Evolutionary conservation across 2,329 filamentous ascomycete genomes (phyloP).

Genomic region (Lachnellula cervina): DNA sequence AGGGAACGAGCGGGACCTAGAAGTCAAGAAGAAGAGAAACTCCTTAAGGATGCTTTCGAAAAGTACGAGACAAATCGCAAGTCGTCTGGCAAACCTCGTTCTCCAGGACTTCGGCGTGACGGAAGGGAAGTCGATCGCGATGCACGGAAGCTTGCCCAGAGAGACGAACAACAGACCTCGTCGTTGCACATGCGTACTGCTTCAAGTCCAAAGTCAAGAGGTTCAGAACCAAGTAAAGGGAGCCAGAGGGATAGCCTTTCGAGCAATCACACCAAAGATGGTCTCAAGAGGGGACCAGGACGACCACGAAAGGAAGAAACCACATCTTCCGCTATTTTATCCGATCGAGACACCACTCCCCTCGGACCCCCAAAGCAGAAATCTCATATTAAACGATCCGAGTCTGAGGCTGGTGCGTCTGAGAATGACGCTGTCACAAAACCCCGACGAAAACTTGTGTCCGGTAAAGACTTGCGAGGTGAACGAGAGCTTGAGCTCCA

Average conservation of each 20-base stretch:
- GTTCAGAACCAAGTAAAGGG: conserved; percentile 17
- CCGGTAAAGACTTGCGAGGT: conserved; percentile 56
- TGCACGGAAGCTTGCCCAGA: conserved; percentile 12
- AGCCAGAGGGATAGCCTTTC: conserved; percentile 17
- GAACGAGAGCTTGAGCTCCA: conserved; percentile 44
- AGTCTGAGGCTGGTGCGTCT: conserved; percentile 48
- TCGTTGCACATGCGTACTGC: conserved; percentile 24
- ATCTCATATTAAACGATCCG: conserved; percentile 47
- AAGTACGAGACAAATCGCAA: conserved; percentile 52
- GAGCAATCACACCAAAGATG: conserved; percentile 19
- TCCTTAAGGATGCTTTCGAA: conserved; percentile 73
- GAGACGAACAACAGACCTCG: conserved; percentile 21
- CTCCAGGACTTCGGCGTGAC: conserved; percentile 41
- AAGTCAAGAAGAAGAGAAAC: conserved; percentile 82
- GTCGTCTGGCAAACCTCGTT: conserved; percentile 43
- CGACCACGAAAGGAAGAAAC: conserved; percentile 49
- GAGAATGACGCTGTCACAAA: conserved; percentile 48
- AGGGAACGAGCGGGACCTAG: conserved; percentile 76
- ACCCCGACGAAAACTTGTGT: conserved; percentile 58
- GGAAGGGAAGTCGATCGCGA: conserved; percentile 32
- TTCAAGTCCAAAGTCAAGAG: conserved; percentile 22
- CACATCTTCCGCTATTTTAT: conserved; percentile 6
- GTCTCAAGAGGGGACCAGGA: conserved; percentile 41
- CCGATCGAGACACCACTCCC: conserved; percentile 27
- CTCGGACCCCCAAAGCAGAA: conserved; percentile 40